A percentile compares a stretch with the other conserved stretches of the same genome.
phyloP scores from a whole-genome alignment of 169 alveolate species.

The Toxoplasma gondii region DNA sequence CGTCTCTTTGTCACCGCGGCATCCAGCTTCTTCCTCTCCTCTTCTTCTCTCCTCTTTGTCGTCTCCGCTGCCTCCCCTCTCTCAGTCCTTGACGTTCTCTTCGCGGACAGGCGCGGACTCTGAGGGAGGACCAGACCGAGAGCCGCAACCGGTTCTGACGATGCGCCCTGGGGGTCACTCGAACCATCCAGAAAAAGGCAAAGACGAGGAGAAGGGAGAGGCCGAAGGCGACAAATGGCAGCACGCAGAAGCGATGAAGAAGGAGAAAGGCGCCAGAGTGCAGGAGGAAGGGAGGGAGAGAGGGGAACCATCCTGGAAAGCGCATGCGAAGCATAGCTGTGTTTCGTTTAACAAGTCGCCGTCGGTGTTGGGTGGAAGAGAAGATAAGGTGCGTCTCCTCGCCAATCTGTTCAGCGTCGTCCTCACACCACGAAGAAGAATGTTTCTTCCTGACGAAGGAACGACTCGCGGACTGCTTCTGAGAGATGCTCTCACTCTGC shows the following conservation, averaged over 20 bases:
- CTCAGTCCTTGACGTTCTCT: background rate
- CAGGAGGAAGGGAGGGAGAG: background rate
- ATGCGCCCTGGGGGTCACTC: too few relatives aligned
- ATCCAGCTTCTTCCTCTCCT: background rate
- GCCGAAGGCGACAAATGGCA: background rate
- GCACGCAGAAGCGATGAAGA: background rate
- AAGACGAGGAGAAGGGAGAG: background rate
- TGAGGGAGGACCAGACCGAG: too few relatives aligned
- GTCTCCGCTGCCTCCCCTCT: background rate
- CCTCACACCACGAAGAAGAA: background rate
- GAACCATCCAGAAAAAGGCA: too few relatives aligned
- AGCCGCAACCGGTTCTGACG: too few relatives aligned
- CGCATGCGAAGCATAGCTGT: too few relatives aligned
- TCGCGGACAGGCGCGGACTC: background rate
- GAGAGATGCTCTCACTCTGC: background rate
- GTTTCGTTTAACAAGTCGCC: too few relatives aligned
- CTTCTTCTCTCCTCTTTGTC: background rate
- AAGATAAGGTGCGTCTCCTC: background rate
- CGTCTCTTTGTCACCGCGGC: background rate
- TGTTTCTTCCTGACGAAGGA: background rate
- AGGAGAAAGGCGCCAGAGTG: background rate
- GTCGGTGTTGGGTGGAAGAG: background rate
- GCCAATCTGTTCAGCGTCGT: background rate
- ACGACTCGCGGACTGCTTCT: background rate
- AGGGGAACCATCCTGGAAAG: too few relatives aligned